Base-by-base conservation (phyloP, 2,329 filamentous ascomycete species). In the Beauveria caledonica region DNA sequence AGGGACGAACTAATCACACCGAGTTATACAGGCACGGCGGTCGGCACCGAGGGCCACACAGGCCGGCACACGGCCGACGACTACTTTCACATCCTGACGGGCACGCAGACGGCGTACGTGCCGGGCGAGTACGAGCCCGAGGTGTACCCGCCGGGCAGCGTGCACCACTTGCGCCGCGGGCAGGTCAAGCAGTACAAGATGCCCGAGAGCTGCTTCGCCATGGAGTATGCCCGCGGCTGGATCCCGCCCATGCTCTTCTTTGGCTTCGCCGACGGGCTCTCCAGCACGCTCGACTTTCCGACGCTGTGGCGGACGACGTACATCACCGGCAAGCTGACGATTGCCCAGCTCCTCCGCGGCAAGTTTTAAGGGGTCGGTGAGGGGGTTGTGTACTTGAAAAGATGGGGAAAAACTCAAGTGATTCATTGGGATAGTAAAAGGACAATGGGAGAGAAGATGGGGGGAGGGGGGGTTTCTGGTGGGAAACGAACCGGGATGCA, bases 181-280 rank as follows among this genome's bases (percentile, higher is more conserved):
- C 76, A 79, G 62, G 87, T 87, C 62, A 91, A 90, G 81, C 90
- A 94, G 81, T 93, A 93, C 77, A 86, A 83, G 76, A 91, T 92
- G 87, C 84, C 88, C 63, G 81, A 82, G 61, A 78, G 77, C 62
- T 92, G 88, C 78, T 92, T 91, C 75, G 90, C 90, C 58, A 80
- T 94, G 67, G 90, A 93, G 80, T 90, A 92, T 74, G 89, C 89
- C 51, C 80, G 87, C 66, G 91, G 92, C 64, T 96, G 90, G 90
- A 95, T 96, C 74, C 92, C 92, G 51, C 89, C 89, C 61, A 96
- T 96, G 92, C 78, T 96, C 56, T 88, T 89, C 73, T 96, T 96
- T 73, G 92, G 92, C 62, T 93, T 88, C 72, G 89, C 90, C 64
- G 92, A 96, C 74, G 86, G 84, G 51, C 80, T 96, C 62, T 84